Evolutionary conservation across 305 asterid genomes (phyloP), one percentile per base, ranked within the genome.

Genomic region (Euphrasia arctica): DNA sequence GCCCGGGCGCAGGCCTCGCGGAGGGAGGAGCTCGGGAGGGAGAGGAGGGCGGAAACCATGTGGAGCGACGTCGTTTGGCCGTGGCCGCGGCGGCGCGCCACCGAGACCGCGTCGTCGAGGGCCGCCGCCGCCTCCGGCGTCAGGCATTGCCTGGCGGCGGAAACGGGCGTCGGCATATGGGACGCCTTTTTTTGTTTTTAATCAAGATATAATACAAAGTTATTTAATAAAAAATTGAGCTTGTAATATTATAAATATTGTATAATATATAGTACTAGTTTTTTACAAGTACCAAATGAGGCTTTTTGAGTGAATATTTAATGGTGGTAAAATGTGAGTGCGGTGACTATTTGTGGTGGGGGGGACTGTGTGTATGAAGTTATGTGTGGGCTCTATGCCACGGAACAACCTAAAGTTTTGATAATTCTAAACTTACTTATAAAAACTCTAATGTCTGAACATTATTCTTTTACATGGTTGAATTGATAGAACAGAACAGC

Each of bases 21-120:
- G n/a, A 92, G 76, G 1, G 80, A 22, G 2, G 98, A 92, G 55
- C 68, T 81, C 1, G 96, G 96, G 0, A 80, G 80, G 0, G 96
- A 81, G 0, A 90, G 83, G 12, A 92, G 84, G 0, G 98, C 80
- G 1, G 90, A 88, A 3, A 90, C 79, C 81, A 87, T 72, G 79
- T 92, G 98, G 18, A 90, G 87, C 47, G 98, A 92, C 28, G 98
- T 89, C 45, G 98, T 92, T 41, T 92, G 98, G 1, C 86, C 76
- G 72, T 92, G 98, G 3, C 94, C 88, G 0, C 98, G 91, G 63
- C 98, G 91, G 52, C 83, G 78, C n/a, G 98, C 95, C 70, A 87
- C 84, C 7, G 83, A 77, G 28, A 90, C 91, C 0, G 98, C 95
- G 55, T 92, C 98, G 69, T 92, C 91, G 4, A 92, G 79, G 4